Evolutionary conservation across 768 basidiomycete genomes (phyloP).

Genomic region (Xerocomus potaroensis): DNA sequence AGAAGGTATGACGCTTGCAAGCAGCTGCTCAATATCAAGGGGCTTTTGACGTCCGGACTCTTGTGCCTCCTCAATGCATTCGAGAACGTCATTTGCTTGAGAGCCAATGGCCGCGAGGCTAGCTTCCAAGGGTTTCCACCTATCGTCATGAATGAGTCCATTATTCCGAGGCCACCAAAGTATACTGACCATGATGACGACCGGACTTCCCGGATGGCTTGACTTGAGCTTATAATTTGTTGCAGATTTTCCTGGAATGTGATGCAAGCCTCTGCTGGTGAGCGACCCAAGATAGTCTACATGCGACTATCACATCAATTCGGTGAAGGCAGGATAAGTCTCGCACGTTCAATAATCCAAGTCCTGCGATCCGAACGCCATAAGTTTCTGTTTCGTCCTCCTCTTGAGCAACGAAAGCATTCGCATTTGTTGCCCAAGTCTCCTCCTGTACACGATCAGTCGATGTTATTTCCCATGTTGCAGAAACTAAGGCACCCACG

Average conservation of each 20-base stretch:
- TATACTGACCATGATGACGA: slow-evolving; percentile 57
- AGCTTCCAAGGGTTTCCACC: slow-evolving; percentile 94
- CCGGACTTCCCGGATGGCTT: slow-evolving; percentile 50
- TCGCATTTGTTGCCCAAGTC: slow-evolving; percentile 84
- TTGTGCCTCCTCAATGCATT: slow-evolving; percentile 72
- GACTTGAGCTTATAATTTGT: slow-evolving; percentile 54
- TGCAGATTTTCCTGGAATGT: slow-evolving; percentile 54
- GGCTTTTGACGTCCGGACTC: slow-evolving; percentile 57
- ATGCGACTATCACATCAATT: slow-evolving; percentile 4
- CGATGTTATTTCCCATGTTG: not conserved
- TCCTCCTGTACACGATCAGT: slow-evolving; percentile 61
- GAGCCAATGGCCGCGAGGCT: slow-evolving; percentile 78
- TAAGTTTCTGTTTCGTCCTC: slow-evolving; percentile 86
- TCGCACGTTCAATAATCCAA: slow-evolving; percentile 75
- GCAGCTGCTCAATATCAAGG: slow-evolving; percentile 74
- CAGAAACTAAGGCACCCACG: slow-evolving; percentile 40
- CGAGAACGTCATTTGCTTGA: slow-evolving; percentile 70
- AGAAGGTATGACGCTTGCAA: slow-evolving; percentile 75
- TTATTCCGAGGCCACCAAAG: not conserved
- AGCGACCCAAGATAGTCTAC: slow-evolving; percentile 58
- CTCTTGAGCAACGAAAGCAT: slow-evolving; percentile 91
- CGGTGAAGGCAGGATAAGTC: not conserved
- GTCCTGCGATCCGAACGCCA: slow-evolving; percentile 77
- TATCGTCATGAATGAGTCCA: slow-evolving; percentile 26
- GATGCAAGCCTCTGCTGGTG: slow-evolving; percentile 44